Base-by-base conservation (phyloP, 306 rosid genomes). In the Lithocarpus polystachyus region DNA sequence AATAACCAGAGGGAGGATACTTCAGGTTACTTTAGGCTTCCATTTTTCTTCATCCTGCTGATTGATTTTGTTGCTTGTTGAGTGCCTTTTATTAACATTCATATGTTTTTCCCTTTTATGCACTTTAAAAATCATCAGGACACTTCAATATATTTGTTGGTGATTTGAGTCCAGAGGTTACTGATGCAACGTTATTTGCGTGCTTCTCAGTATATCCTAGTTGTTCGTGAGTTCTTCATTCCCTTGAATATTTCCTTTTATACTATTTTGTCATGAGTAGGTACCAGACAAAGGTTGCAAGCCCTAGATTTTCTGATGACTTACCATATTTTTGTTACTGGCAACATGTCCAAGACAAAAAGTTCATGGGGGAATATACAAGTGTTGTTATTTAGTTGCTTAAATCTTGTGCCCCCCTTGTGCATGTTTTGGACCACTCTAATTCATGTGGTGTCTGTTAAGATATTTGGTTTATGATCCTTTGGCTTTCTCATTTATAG, bases 141-240 rank as follows among this genome's bases (percentile, higher is more conserved):
- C 92, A 88, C 88, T 88, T 83, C 89, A 88, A 86, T 84, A 67
- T 88, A 71, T 88, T 88, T 88, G 87, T 88, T 17, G 92, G 92
- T 86, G 92, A 88, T 88, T 77, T 88, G 88, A 88, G 92, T 88
- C 87, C 92, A 86, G 92, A 88, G 92, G 89, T 86, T 84, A 88
- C 92, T 86, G 92, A 88, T 88, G 92, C 92, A 75, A 86, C 88
- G 77, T 88, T 88, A 80, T 88, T 88, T 86, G 92, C 92, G 11
- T 88, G 92, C 88, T 88, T 88, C 89, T 88, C 92, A 79, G 92
- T 88, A 86, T 88, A 86, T 88, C 89, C 89, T 84, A 88, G 89
- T 88, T 86, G 88, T 84, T 88, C 92, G 92, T 88, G 89, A 88
- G 92, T 88, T 81, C 85, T 89, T 88, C 76, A n/a, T 79, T 86